phyloP scores from a whole-genome alignment of 306 rosid genomes.

The Acacia melanoxylon region DNA sequence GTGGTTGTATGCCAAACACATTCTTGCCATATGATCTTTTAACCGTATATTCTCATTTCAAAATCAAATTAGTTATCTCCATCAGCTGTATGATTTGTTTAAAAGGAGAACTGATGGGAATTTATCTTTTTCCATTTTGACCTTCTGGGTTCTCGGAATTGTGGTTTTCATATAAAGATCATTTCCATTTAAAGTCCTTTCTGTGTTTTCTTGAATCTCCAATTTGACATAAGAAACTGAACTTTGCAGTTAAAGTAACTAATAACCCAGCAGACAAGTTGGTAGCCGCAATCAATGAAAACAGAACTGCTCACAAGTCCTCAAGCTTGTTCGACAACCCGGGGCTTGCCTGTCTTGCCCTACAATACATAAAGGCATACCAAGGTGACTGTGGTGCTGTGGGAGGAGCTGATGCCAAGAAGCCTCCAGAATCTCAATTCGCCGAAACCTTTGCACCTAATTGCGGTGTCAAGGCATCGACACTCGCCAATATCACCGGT shows the following conservation, averaged over 20 bases:
- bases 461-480: constrained; percentile 66
- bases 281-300: constrained; percentile 44
- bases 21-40: neutral
- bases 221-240: constrained; percentile 19
- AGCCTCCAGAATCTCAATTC: constrained; percentile 78
- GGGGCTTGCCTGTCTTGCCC: constrained; percentile 90
- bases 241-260: constrained; percentile 43
- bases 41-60: neutral
- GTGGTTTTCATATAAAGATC: neutral
- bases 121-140: neutral
- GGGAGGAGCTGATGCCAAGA: constrained; percentile 83
- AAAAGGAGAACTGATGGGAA: neutral
- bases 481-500: constrained; percentile 73
- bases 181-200: neutral
- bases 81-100: neutral
- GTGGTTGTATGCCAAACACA: neutral
- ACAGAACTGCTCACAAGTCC: constrained; percentile 51
- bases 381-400: constrained; percentile 73
- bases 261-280: constrained; percentile 57
- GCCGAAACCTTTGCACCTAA: constrained; percentile 73
- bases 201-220: neutral
- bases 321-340: constrained; percentile 41
- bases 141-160: neutral
- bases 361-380: constrained; percentile 86
- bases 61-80: neutral